Evolutionary conservation across 805 yeast species (phyloP), one percentile per base, ranked within the genome.

Genomic region (Saturnispora quitensis): DNA sequence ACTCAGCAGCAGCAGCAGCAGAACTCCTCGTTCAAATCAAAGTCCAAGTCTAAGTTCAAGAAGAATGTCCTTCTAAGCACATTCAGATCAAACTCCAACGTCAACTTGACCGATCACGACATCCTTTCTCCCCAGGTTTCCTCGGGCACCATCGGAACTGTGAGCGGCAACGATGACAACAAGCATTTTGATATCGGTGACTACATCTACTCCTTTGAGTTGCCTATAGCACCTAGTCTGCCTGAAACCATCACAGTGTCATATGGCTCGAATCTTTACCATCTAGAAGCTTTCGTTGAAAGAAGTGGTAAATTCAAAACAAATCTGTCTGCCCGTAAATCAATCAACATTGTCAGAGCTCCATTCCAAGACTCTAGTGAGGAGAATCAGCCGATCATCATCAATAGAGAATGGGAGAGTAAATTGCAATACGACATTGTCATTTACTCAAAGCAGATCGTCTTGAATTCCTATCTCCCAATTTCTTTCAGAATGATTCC

Each of bases 331-430:
- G 93, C 89, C 1, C 73, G 74, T 51, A 64, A 78, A 36, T 86
- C 86, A 1, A 74, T 93, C 2, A 73, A 71, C 1, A 70, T 93
- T 17, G 78, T 93, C 4, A 73, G 99, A 56, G 75, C 89, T 0
- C 90, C 90, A 10, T 74, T 87, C 1, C 89, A 86, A 52, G 78
- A 78, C 38, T 86, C 89, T 40, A 76, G 84, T 24, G 98, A 93
- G 64, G 91, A 86, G 62, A 82, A 85, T 56, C 99, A 93, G 63
- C 98, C 99, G 0, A 91, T 93, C 50, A 86, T 89, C 4, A 89
- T 93, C 36, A 76, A 84, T 27, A 75, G 95, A 54, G 91, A 87
- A 57, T 93, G 99, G 99, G 98, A 91, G 65, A 89, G 87, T 63
- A 88, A 86, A 63, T 68, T 93, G 33, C 82, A 83, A 58, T 93